Evolutionary conservation across 371 early-diverging fungal genomes (phyloP).

Genomic region (Saksenaea oblongispora): DNA sequence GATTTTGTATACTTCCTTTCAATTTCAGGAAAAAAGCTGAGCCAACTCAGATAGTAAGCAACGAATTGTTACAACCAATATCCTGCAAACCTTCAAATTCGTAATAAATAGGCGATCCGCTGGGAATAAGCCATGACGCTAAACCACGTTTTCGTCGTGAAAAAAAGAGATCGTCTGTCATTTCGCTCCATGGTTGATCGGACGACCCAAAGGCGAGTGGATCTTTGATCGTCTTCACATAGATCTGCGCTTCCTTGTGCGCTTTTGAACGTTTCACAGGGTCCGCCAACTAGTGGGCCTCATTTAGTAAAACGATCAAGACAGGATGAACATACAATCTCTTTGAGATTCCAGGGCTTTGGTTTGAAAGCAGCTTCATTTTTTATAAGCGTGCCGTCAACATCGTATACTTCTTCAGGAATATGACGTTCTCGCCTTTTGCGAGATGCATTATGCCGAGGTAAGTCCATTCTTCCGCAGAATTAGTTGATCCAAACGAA

Average conservation of each 20-base stretch:
- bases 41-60: background rate
- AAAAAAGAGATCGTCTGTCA: conserved; percentile 48
- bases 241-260: conserved; percentile 35
- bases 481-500: too few relatives aligned
- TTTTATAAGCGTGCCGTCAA: conserved; percentile 37
- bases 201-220: background rate
- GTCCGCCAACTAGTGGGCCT: conserved; percentile 26
- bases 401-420: conserved; percentile 43
- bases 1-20: conserved; percentile 24
- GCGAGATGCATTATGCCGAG: conserved; percentile 4
- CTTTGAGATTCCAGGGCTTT: conserved; percentile 43
- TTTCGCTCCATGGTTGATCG: conserved; percentile 38
- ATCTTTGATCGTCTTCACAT: conserved; percentile 24
- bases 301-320: background rate
- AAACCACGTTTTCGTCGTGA: conserved; percentile 37
- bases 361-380: conserved; percentile 30
- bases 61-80: background rate
- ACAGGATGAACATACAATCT: conserved; percentile 31
- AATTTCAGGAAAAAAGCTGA: conserved; percentile 40
- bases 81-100: conserved; percentile 37
- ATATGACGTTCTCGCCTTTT: conserved; percentile 24
- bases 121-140: conserved; percentile 40
- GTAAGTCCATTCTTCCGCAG: background rate
- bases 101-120: conserved; percentile 47
- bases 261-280: conserved; percentile 27